phyloP scores from a whole-genome alignment of 2,329 filamentous ascomycete genomes.

The Eutypa lata region DNA sequence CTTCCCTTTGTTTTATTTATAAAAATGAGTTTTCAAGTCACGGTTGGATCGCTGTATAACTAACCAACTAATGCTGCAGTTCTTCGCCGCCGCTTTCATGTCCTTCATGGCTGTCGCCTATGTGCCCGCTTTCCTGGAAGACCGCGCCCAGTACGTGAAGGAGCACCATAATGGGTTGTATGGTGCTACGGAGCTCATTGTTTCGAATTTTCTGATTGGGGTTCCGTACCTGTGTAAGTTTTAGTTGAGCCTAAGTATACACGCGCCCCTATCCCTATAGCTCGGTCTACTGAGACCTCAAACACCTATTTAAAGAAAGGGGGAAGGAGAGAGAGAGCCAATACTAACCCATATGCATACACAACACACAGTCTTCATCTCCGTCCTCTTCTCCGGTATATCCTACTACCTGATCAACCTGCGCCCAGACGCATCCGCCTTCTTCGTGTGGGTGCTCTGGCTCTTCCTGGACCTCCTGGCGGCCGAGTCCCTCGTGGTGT shows the following conservation, averaged over 20 bases:
- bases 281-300: too few species aligned
- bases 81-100: constrained; percentile 73
- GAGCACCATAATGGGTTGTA: constrained; percentile 81
- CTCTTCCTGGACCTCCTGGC: constrained; percentile 81
- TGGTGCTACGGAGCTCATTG: constrained; percentile 66
- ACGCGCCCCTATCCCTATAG: too few species aligned
- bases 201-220: constrained; percentile 80
- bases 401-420: constrained; percentile 82
- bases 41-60: not conserved
- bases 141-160: constrained; percentile 68
- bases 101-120: constrained; percentile 83
- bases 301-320: too few species aligned
- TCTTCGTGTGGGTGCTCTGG: constrained; percentile 80
- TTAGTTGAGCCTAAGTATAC: too few species aligned
- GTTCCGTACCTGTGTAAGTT: constrained; percentile 67
- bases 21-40: too few species aligned
- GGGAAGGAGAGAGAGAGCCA: too few species aligned
- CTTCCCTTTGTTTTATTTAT: too few species aligned
- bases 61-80: constrained; percentile 30
- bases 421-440: constrained; percentile 59
- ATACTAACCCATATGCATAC: too few species aligned
- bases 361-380: constrained; percentile 56
- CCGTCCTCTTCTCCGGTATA: constrained; percentile 70
- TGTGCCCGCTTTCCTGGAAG: constrained; percentile 79
- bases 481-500: constrained; percentile 77